These are phyloP conservation scores for Cystofilobasidium ferigula DNA, from an alignment of 768 basidiomycete genomes.

Conservation along the genomic window DNA sequence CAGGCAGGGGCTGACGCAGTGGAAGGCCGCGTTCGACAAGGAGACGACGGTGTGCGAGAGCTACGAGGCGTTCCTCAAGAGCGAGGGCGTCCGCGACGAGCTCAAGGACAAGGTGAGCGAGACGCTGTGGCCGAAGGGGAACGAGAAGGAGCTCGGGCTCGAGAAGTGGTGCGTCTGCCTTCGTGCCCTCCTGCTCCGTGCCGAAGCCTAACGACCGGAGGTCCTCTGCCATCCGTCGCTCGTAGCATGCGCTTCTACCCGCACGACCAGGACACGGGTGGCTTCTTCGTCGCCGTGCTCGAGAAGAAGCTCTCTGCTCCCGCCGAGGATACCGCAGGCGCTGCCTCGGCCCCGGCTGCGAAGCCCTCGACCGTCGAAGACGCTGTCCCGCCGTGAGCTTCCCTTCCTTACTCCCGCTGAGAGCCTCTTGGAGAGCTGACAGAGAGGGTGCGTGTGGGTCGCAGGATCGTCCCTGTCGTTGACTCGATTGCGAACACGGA, in stretches of 20 bases:
- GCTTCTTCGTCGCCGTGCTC: slow-evolving; percentile 91
- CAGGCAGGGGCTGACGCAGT: slow-evolving; percentile 60
- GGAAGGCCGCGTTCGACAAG: slow-evolving; percentile 60
- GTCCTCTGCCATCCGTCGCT: neutral
- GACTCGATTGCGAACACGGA: slow-evolving; percentile 15
- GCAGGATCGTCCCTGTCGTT: slow-evolving; percentile 20
- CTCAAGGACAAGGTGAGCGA: slow-evolving; percentile 43
- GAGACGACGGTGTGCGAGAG: slow-evolving; percentile 38
- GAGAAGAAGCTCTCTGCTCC: slow-evolving; percentile 32
- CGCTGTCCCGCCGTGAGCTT: neutral
- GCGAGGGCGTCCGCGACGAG: slow-evolving; percentile 38
- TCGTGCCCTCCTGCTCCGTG: neutral
- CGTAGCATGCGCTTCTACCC: slow-evolving; percentile 78
- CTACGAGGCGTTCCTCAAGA: slow-evolving; percentile 49
- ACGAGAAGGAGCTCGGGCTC: slow-evolving; percentile 52
- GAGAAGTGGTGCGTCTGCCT: slow-evolving; percentile 54
- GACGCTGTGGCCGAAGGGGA: slow-evolving; percentile 68
- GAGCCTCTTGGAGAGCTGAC: too few relatives aligned
- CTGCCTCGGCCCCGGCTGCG: neutral
- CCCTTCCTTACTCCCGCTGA: too few relatives aligned
- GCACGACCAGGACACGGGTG: slow-evolving; percentile 90
- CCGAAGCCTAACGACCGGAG: neutral
- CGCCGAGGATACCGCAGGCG: neutral
- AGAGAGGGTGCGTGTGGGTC: too few relatives aligned
- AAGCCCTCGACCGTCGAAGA: neutral